A percentile compares a stretch with the other conserved stretches of the same genome.
Conservation (phyloP, 495 filamentous ascomycete species). For the Immersiella caudata region DNA sequence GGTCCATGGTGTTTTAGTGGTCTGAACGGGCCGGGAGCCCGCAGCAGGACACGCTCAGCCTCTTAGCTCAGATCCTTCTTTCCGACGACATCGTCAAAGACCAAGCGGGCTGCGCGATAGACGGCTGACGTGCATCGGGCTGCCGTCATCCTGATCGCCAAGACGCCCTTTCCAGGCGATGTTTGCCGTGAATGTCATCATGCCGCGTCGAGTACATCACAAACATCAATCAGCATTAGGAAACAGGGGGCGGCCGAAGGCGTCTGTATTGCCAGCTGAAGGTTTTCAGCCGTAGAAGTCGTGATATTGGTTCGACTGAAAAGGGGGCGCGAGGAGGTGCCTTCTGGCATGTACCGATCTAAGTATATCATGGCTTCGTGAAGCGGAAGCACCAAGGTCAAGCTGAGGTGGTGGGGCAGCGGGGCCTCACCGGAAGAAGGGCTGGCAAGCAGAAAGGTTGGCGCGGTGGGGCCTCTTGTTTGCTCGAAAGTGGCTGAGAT, state of each 20-base stretch:
- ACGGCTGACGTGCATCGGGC: not conserved
- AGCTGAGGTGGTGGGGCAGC: not conserved
- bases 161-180: not conserved
- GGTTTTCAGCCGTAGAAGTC: not conserved
- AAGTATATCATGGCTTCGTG: too few species aligned
- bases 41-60: constrained; percentile 11
- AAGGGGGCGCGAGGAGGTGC: too few species aligned
- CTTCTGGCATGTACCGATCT: too few species aligned
- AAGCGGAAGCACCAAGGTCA: too few species aligned
- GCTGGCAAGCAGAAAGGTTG: not conserved
- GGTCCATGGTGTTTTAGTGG: not conserved
- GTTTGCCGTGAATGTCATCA: not conserved
- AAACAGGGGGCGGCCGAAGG: not conserved
- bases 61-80: constrained; percentile 21
- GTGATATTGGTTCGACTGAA: not conserved
- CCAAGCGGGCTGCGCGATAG: not conserved
- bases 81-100: not conserved
- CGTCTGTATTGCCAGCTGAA: not conserved
- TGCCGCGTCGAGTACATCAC: not conserved
- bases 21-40: not conserved
- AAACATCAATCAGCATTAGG: not conserved
- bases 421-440: not conserved
- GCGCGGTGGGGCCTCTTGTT: not conserved
- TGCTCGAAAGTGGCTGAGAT: not conserved
- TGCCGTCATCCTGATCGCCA: not conserved